Evolutionary conservation across 2,329 filamentous ascomycete species (phyloP).

Genomic region (Penicillium thymicola): DNA sequence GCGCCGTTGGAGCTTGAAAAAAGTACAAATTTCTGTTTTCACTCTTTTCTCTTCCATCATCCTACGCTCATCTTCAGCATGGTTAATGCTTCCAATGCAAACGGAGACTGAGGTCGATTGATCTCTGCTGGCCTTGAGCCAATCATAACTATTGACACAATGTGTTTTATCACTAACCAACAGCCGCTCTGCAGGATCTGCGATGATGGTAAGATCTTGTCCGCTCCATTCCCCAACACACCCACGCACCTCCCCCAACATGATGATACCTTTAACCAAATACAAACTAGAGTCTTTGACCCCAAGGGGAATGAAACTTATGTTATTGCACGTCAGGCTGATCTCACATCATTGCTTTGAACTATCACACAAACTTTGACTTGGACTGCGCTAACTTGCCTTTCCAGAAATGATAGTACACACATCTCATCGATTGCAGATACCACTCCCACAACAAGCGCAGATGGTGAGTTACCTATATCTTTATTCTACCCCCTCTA

Average conservation of each 20-base stretch:
- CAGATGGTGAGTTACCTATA: slow-evolving; percentile 27
- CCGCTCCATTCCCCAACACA: slow-evolving; percentile 10
- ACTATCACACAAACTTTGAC: slow-evolving; percentile 13
- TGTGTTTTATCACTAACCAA: background rate
- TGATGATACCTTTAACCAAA: slow-evolving; percentile 80
- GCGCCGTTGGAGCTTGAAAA: slow-evolving; percentile 32
- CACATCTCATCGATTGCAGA: background rate
- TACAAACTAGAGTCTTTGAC: slow-evolving; percentile 96
- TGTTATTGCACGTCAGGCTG: slow-evolving; percentile 88
- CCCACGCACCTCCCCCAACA: slow-evolving; percentile 41
- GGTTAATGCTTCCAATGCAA: slow-evolving; percentile 19
- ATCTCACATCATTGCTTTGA: slow-evolving; percentile 50
- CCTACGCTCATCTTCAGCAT: slow-evolving; percentile 19
- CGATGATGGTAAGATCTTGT: slow-evolving; percentile 30
- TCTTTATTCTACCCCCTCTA: slow-evolving; percentile 38
- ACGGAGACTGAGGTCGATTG: slow-evolving; percentile 5
- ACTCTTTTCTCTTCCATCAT: slow-evolving; percentile 17
- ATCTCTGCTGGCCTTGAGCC: background rate
- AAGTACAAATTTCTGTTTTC: slow-evolving; percentile 25
- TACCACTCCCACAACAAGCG: background rate
- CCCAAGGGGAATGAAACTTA: slow-evolving; percentile 73
- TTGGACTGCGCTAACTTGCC: slow-evolving; percentile 20
- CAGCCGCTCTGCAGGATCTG: slow-evolving; percentile 4
- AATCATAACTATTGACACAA: background rate
- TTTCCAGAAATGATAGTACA: slow-evolving; percentile 16